These are phyloP conservation scores for Globisporangium orthogonon DNA, from an alignment of 352 stramenopile genomes.

Conservation along the genomic window DNA sequence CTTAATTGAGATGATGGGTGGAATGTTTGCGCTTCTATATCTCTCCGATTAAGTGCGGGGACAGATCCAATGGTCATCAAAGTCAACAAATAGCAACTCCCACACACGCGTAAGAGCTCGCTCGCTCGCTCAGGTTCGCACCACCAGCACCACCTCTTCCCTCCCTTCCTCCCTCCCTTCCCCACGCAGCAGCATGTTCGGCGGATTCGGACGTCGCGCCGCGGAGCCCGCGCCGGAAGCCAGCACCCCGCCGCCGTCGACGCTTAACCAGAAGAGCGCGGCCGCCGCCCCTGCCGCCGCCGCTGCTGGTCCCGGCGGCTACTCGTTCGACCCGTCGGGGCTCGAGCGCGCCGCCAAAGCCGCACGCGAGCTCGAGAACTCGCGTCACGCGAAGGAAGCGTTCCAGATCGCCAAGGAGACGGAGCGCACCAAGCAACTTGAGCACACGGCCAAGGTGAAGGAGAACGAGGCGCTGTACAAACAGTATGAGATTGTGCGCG, in stretches of 20 bases:
- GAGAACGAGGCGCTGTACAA: conserved; percentile 91
- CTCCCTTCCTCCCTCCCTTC: neutral
- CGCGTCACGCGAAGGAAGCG: conserved; percentile 89
- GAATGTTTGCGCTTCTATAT: neutral
- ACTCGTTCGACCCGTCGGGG: conserved; percentile 94
- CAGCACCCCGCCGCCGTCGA: conserved; percentile 3
- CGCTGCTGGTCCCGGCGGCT: conserved; percentile 31
- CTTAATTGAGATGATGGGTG: neutral
- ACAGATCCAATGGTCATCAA: neutral
- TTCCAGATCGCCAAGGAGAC: conserved; percentile 95
- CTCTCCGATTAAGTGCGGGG: neutral
- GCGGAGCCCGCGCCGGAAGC: conserved; percentile 12
- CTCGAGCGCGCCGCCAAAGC: conserved; percentile 96
- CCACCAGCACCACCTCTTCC: neutral
- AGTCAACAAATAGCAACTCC: neutral
- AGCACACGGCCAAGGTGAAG: conserved; percentile 90
- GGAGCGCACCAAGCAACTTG: conserved; percentile 93
- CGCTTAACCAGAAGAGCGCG: conserved; percentile 19
- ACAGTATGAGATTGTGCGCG: conserved; percentile 91
- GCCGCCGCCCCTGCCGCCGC: conserved; percentile 3
- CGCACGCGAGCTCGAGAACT: conserved; percentile 95
- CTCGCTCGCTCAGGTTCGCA: neutral
- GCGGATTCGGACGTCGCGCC: conserved; percentile 15
- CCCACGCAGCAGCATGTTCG: conserved; percentile 12
- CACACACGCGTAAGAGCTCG: neutral